A percentile compares a stretch with the other conserved stretches of the same genome.
phyloP scores from a whole-genome alignment of 1,284 basidiomycete species.

The Tilletiaria anomala region DNA sequence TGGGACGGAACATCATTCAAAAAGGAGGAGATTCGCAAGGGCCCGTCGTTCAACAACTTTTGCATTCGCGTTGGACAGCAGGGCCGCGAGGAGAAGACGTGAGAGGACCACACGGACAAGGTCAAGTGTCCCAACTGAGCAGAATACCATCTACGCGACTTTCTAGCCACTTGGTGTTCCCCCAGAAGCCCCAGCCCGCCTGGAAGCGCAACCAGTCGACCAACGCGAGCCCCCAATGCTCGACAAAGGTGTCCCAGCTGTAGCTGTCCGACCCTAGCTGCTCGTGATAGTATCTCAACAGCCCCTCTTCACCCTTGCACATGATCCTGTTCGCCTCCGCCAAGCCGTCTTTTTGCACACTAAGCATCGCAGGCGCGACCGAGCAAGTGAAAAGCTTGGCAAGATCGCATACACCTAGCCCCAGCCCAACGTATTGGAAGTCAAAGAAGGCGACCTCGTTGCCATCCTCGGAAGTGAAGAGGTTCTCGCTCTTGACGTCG shows the following conservation, averaged over 20 bases:
- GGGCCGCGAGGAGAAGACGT: not conserved
- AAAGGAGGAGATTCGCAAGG: slow-evolving; percentile 32
- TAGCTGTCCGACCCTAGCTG: slow-evolving; percentile 2
- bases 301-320: slow-evolving; percentile 2
- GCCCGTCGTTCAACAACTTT: slow-evolving; percentile 41
- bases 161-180: slow-evolving; percentile 14
- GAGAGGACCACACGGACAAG: too few relatives aligned
- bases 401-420: slow-evolving; percentile 14
- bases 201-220: slow-evolving; percentile 16
- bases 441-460: slow-evolving; percentile 15
- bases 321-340: not conserved
- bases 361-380: not conserved
- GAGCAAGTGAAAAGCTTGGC: slow-evolving; percentile 18
- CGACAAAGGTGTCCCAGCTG: slow-evolving; percentile 5
- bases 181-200: slow-evolving; percentile 23
- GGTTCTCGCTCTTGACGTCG: slow-evolving; percentile 20
- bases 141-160: slow-evolving; percentile 8
- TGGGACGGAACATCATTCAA: slow-evolving; percentile 38
- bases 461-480: slow-evolving; percentile 9
- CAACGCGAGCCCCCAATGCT: slow-evolving; percentile 15
- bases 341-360: not conserved
- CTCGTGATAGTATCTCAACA: slow-evolving; percentile 11
- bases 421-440: slow-evolving; percentile 20
- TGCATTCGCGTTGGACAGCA: slow-evolving; percentile 16
- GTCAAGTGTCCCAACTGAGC: too few relatives aligned